Conservation (phyloP, 805 yeast genomes). For the Zygotorulaspora danielsina region DNA sequence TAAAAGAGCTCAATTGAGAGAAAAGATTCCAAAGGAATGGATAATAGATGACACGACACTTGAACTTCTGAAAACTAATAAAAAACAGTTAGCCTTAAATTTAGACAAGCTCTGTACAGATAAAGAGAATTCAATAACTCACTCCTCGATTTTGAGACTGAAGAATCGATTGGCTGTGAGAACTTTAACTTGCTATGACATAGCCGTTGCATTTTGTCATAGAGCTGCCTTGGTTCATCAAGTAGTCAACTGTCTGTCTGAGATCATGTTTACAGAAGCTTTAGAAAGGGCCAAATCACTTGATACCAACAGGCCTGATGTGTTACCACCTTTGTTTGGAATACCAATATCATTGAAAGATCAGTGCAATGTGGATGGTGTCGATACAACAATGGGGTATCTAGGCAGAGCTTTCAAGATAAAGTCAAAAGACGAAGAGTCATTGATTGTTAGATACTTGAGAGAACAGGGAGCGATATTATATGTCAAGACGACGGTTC, state of each 20-base stretch:
- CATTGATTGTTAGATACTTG: constrained; percentile 22
- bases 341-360: constrained; percentile 59
- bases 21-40: constrained; percentile 22
- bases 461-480: constrained; percentile 48
- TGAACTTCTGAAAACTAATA: constrained; percentile 6
- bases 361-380: constrained; percentile 25
- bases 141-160: constrained; percentile 17
- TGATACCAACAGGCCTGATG: constrained; percentile 48
- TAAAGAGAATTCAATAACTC: constrained; percentile 18
- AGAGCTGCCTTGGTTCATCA: constrained; percentile 55
- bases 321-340: constrained; percentile 63
- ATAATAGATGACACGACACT: constrained; percentile 12
- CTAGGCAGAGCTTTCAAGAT: constrained; percentile 17
- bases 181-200: constrained; percentile 13
- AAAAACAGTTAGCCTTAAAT: constrained; percentile 13
- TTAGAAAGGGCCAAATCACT: constrained; percentile 48
- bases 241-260: constrained; percentile 35
- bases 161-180: constrained; percentile 6
- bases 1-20: constrained; percentile 15
- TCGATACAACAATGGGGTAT: constrained; percentile 26
- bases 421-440: constrained; percentile 16
- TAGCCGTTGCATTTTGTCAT: constrained; percentile 46
- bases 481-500: constrained; percentile 56
- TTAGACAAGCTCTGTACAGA: constrained; percentile 15
- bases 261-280: constrained; percentile 50